Conservation (phyloP, 352 stramenopile species). For the Discostella stelligera region DNA sequence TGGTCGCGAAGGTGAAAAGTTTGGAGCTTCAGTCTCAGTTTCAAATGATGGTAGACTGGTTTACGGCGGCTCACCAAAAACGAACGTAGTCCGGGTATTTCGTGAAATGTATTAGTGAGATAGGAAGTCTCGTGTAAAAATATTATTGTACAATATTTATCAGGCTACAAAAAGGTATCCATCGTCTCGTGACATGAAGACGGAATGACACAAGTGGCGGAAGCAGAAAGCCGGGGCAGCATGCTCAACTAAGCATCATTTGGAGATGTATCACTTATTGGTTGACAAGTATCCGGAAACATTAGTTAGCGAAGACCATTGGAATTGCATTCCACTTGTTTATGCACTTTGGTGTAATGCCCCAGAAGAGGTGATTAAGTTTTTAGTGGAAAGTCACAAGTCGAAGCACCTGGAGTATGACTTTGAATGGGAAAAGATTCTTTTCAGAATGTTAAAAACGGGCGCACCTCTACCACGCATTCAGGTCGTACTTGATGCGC, state of each 20-base stretch:
- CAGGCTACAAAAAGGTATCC: background rate
- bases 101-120: slow-evolving; percentile 15
- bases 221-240: too few relatives aligned
- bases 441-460: background rate
- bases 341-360: slow-evolving; percentile 27
- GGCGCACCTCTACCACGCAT: background rate
- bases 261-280: slow-evolving; percentile 11
- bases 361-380: slow-evolving; percentile 11
- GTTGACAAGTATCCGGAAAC: slow-evolving; percentile 23
- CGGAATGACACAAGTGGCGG: too few relatives aligned
- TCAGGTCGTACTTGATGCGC: background rate
- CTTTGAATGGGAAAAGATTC: slow-evolving; percentile 5
- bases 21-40: slow-evolving; percentile 50
- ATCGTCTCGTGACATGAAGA: too few relatives aligned
- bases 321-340: slow-evolving; percentile 8
- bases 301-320: slow-evolving; percentile 21
- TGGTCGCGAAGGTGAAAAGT: slow-evolving; percentile 42
- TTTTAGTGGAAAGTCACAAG: slow-evolving; percentile 8
- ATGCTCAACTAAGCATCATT: slow-evolving; percentile 11
- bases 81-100: slow-evolving; percentile 45
- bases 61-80: slow-evolving; percentile 40
- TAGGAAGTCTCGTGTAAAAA: background rate
- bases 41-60: slow-evolving; percentile 40
- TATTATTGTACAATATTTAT: background rate
- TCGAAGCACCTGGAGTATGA: background rate